Evolutionary conservation across 164 flowering plant species (phyloP), one percentile per base, ranked within the genome.

Genomic region (Vitis rotundifolia): DNA sequence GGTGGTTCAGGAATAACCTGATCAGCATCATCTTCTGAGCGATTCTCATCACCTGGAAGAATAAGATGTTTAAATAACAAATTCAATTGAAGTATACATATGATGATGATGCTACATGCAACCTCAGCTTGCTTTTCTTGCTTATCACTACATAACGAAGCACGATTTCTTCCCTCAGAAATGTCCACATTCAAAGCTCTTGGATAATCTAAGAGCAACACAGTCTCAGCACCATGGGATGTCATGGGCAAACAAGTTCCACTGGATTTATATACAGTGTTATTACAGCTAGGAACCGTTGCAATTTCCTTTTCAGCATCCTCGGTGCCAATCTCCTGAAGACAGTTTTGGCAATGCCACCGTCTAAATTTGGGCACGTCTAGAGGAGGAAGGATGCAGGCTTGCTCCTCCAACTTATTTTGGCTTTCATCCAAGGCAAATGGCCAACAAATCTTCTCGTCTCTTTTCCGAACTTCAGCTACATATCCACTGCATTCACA

Each of bases 311-410:
- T 58, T 61, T 47, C 49, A 66, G 47, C 54, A 52, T 47, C 64
- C 19, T 55, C 48, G 61, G 74, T 58, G 49, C 15, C 72, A 56
- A 66, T 57, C 22, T 76, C 80, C 14, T 15, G 61, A 49, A 71
- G 44, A 70, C 93, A 90, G 59, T 76, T 78, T 68, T 70, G 69
- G 70, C 97, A 90, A 49, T 72, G 73, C 93, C 92, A 90, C 87
- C 85, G 86, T 76, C 83, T 79, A 68, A 84, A 86, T 47, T 80
- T 80, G 49, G 87, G 66, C 67, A 82, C 81, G 57, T 69, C 64
- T 58, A 90, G 67, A 61, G 91, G 88, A 71, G 93, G 90, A 61
- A 90, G 87, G 22, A n/a, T 6, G 22, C 64, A 66, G 48, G 37
- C 48, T 63, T 68, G 70, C 62, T 73, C 80, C n/a, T 75, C 84